Evolutionary conservation across 148 eudicot species (phyloP).

Genomic region (Pouteria glomerata): DNA sequence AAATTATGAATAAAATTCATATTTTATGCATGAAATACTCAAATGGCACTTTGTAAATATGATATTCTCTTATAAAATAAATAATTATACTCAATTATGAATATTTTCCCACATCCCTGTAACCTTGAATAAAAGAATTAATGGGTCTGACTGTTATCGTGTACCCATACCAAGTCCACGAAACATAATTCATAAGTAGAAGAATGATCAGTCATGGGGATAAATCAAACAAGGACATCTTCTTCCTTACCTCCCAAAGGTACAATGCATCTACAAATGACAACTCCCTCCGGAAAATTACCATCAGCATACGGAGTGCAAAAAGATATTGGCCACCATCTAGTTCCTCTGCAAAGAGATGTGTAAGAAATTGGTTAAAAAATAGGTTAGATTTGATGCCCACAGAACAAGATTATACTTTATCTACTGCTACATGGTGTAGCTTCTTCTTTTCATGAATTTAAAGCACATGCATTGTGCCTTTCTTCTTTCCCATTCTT

Average conservation of each 20-base stretch:
- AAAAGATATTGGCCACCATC: conserved; percentile 95
- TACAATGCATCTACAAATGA: conserved; percentile 77
- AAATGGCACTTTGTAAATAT: too few species aligned
- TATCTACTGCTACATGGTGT: not conserved
- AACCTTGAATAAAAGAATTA: too few species aligned
- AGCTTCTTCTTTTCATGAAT: not conserved
- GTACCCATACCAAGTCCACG: too few species aligned
- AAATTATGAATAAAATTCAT: too few species aligned
- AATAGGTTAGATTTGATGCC: not conserved
- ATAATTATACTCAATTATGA: too few species aligned
- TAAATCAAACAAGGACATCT: conserved; percentile 1
- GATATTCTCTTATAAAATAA: too few species aligned
- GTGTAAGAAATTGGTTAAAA: not conserved
- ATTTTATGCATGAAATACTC: too few species aligned
- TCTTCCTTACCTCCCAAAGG: conserved; percentile 84
- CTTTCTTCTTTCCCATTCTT: not conserved
- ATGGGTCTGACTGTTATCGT: too few species aligned
- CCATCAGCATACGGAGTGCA: conserved; percentile 98
- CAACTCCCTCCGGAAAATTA: conserved; percentile 89
- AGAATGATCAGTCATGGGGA: not conserved
- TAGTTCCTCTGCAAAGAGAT: conserved; percentile 61
- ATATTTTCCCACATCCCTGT: too few species aligned
- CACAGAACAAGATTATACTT: not conserved
- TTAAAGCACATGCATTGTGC: not conserved
- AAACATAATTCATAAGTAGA: not conserved